Evolutionary conservation across 371 early-diverging fungal species (phyloP).

Genomic region (Apophysomyces sp.): DNA sequence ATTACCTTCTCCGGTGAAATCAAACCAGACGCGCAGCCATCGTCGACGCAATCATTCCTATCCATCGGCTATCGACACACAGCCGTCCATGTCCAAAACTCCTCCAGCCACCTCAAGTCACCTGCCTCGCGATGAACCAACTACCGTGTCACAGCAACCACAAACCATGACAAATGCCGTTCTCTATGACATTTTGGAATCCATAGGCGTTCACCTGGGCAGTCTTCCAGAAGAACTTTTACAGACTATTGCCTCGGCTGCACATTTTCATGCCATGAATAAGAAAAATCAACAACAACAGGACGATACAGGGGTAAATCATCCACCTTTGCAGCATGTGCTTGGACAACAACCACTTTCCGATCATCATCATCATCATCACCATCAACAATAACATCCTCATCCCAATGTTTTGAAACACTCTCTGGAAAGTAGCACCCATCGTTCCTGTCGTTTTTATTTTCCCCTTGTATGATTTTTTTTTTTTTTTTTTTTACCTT

Average conservation of each 20-base stretch:
- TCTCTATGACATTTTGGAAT: constrained; percentile 20
- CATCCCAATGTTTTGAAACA: too few relatives aligned
- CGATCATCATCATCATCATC: too few relatives aligned
- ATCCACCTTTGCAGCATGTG: not conserved
- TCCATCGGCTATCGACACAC: not conserved
- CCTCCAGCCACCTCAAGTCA: too few relatives aligned
- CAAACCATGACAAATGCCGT: constrained; percentile 14
- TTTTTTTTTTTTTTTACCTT: not conserved
- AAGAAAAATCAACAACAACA: not conserved
- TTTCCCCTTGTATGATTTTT: not conserved
- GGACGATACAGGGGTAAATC: not conserved
- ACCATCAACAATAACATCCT: too few relatives aligned
- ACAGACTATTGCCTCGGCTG: constrained; percentile 23
- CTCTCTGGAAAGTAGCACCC: not conserved
- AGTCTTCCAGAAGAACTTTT: constrained; percentile 21
- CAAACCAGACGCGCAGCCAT: too few relatives aligned
- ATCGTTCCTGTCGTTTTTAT: not conserved
- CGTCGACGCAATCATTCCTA: not conserved
- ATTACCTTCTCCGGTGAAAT: not conserved
- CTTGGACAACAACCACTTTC: not conserved
- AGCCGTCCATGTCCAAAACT: too few relatives aligned
- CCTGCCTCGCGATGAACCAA: not conserved
- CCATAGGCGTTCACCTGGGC: constrained; percentile 19
- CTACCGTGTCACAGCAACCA: not conserved
- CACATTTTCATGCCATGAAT: constrained; percentile 18